These are phyloP conservation scores for Fusarium sulawesiense DNA, from an alignment of 2,329 filamentous ascomycete genomes.

Conservation along the genomic window DNA sequence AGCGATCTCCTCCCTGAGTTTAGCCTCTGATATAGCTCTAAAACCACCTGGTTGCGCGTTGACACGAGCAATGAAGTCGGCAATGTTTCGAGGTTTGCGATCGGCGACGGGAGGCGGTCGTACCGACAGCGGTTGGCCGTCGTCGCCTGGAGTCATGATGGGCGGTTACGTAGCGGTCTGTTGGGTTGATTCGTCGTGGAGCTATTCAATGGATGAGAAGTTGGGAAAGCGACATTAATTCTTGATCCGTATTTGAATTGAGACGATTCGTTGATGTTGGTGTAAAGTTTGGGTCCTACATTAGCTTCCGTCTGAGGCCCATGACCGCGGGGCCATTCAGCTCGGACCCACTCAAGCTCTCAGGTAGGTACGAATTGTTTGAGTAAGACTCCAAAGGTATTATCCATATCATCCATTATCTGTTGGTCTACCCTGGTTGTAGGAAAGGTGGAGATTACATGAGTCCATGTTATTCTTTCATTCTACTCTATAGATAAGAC, in stretches of 20 bases:
- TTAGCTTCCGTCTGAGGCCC: constrained; percentile 16
- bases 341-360: background rate
- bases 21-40: constrained; percentile 79
- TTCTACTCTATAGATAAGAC: background rate
- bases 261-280: constrained; percentile 7
- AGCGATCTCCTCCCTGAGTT: constrained; percentile 75
- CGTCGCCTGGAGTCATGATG: constrained; percentile 49
- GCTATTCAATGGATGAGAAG: background rate
- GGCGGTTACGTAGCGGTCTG: background rate
- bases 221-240: background rate
- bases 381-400: background rate
- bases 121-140: constrained; percentile 53
- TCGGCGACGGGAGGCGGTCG: constrained; percentile 62
- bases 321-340: constrained; percentile 16
- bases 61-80: constrained; percentile 81
- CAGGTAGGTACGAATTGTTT: background rate
- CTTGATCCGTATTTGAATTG: background rate
- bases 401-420: background rate
- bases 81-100: constrained; percentile 71
- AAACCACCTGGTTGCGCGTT: constrained; percentile 84
- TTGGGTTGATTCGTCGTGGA: background rate
- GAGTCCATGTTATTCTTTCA: background rate
- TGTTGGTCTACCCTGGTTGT: background rate
- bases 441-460: background rate
- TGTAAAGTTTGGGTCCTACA: constrained; percentile 4